Base-by-base conservation (phyloP, 2,329 filamentous ascomycete species). In the Fusarium acutatum region DNA sequence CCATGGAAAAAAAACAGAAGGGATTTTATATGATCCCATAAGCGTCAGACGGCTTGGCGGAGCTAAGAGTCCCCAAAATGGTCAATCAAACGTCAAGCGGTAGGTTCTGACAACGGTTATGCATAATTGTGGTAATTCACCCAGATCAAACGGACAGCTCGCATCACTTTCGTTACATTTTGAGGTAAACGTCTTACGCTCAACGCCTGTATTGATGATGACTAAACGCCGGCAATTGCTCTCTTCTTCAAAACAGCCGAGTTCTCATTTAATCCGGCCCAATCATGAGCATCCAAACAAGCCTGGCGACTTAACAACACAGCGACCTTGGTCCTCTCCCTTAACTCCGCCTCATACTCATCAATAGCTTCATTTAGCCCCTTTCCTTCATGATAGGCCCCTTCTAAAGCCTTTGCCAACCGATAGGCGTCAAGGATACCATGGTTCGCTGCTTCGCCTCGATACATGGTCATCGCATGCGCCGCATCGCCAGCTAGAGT, bases 391-490 rank as follows among this genome's bases (percentile, higher is more conserved):
- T 43, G 35, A 35, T 49, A 43, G 2, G 30, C 20, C 9, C 15
- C 13, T 6, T 65, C 49, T 12, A 66, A 14, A 37, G 22, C 24
- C 7, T 49, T 66, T 14, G 22, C 20, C 1, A 66, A 18, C 2
- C 64, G 24, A 26, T 66, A 66, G 2, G 60, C 60, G 7, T 66
- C 64, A 12, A 66, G 24, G 7, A 66, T 65, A 1, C 64, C 64
- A 28, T 66, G 64, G 1, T 66, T 66, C 1, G 60, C 64, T 3
- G 64, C 64, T 46, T 66, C 64, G 1, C 64, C 64, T 12, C 60
- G 43, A 24, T 67, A 67, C 64, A 67, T 67, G 5, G 49, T 66
- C 60, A 67, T 65, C 10, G 60, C 60, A 15, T 67, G 64, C 18
- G 64, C 64, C 8, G 64, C 64, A 10, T 67, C 64, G 4, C 64